These are phyloP conservation scores for Cornus kousa DNA, from an alignment of 148 eudicot genomes.

Conservation along the genomic window DNA sequence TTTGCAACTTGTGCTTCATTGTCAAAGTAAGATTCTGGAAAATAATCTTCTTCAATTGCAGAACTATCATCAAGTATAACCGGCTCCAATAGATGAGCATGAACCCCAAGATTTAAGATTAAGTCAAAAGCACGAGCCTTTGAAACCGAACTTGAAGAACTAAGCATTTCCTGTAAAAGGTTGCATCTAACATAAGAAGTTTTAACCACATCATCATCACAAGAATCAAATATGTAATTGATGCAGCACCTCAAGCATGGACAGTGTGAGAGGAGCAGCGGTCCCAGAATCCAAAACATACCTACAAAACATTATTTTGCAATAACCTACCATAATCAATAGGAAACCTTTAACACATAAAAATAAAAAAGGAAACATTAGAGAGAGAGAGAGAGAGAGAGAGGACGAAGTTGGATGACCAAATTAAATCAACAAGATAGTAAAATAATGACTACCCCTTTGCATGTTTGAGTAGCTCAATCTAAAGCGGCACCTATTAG, in stretches of 20 bases:
- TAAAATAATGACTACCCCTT: background rate
- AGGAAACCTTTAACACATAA: background rate
- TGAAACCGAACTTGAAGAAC: conserved; percentile 67
- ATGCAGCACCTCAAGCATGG: conserved; percentile 82
- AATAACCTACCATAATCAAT: background rate
- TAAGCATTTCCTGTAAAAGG: conserved; percentile 50
- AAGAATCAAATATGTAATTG: background rate
- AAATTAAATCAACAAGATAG: too few species aligned
- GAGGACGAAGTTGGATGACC: too few species aligned
- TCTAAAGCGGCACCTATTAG: background rate
- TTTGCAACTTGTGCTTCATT: conserved; percentile 47
- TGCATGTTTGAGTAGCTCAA: background rate
- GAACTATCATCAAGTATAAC: conserved; percentile 65
- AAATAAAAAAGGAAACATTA: background rate
- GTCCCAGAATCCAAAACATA: conserved; percentile 79
- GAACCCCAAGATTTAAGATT: conserved; percentile 95
- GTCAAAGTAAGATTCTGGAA: conserved; percentile 55
- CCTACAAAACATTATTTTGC: conserved; percentile 49
- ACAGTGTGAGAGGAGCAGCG: conserved; percentile 87
- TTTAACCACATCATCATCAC: conserved; percentile 30
- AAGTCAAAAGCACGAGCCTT: conserved; percentile 88
- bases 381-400: too few species aligned
- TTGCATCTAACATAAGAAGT: conserved; percentile 8
- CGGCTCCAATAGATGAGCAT: conserved; percentile 94
- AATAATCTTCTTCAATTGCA: conserved; percentile 69